These are phyloP conservation scores for Colletotrichum viniferum DNA, from an alignment of 2,329 filamentous ascomycete genomes.

Conservation along the genomic window DNA sequence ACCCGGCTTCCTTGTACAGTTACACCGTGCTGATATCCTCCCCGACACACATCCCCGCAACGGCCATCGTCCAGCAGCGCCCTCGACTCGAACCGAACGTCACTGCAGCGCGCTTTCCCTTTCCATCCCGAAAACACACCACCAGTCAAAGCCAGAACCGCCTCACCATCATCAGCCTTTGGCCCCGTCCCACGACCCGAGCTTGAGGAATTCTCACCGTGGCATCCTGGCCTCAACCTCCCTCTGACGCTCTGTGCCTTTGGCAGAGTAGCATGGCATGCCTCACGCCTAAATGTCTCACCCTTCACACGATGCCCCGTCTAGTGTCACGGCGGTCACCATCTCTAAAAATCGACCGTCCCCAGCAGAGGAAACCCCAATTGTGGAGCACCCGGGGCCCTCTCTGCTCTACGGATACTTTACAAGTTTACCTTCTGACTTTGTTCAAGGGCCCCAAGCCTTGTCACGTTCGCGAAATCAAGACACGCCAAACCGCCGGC, in stretches of 20 bases:
- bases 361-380: background rate
- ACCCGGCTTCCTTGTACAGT: accelerated
- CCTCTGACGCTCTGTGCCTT: background rate
- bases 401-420: background rate
- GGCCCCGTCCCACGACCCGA: background rate
- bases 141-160: background rate
- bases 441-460: background rate
- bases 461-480: slow-evolving; percentile 18
- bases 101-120: background rate
- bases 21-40: background rate
- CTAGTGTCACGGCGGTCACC: background rate
- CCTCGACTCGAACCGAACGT: background rate
- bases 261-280: background rate
- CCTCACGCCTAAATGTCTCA: background rate
- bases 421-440: slow-evolving; percentile 3
- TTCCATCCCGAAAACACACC: slow-evolving; percentile 5
- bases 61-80: background rate
- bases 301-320: background rate
- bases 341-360: background rate
- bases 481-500: slow-evolving; percentile 10
- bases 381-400: background rate
- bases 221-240: background rate
- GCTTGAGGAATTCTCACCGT: background rate
- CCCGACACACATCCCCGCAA: background rate
- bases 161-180: background rate